These are phyloP conservation scores for Spirogloea muscicola DNA, from an alignment of 139 green algal genomes.

Conservation along the genomic window DNA sequence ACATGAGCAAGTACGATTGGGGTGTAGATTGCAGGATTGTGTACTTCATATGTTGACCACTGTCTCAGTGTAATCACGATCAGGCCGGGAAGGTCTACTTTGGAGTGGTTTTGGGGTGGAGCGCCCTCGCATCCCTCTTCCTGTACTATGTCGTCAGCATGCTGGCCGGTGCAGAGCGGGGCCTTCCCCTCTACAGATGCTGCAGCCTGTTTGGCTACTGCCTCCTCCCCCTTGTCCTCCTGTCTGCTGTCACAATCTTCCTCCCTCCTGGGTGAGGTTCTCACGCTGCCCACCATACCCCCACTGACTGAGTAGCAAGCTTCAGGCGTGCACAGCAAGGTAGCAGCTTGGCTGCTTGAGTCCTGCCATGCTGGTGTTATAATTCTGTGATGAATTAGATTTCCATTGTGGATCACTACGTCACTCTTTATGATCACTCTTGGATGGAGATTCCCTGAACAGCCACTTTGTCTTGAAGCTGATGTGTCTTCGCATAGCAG, in stretches of 20 bases:
- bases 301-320: constrained; percentile 2
- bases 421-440: neutral
- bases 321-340: neutral
- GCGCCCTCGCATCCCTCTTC: constrained; percentile 66
- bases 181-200: constrained; percentile 76
- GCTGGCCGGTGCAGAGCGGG: constrained; percentile 6
- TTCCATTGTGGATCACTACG: neutral
- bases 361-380: too few relatives aligned
- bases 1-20: too few relatives aligned
- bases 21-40: too few relatives aligned
- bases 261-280: constrained; percentile 61
- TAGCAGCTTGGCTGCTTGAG: too few relatives aligned
- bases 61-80: too few relatives aligned
- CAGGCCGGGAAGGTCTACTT: constrained; percentile 90
- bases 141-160: constrained; percentile 67
- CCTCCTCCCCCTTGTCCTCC: constrained; percentile 75
- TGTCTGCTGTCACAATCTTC: constrained; percentile 64
- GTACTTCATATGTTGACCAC: too few relatives aligned
- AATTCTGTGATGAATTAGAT: neutral
- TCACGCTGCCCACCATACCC: neutral
- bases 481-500: neutral
- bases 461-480: neutral
- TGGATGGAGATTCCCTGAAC: neutral
- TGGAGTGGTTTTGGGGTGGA: constrained; percentile 90
- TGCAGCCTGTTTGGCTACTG: constrained; percentile 87